Conservation (phyloP, 495 filamentous ascomycete genomes). For the Extremus antarcticus region DNA sequence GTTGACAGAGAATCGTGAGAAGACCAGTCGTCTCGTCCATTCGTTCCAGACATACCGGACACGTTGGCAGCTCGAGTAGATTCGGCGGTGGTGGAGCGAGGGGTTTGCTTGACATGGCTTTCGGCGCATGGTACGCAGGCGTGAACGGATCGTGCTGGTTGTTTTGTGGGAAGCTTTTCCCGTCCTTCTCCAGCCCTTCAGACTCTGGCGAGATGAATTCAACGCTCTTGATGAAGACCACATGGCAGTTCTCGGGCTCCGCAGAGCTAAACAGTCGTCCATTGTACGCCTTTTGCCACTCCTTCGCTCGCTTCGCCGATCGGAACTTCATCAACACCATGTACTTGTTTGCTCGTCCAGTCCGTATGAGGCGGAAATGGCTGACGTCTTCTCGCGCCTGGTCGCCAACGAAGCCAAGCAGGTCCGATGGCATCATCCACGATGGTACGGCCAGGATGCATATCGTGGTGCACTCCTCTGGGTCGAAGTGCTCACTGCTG, state of each 20-base stretch:
- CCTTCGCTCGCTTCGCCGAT: constrained; percentile 55
- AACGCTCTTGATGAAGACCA: constrained; percentile 90
- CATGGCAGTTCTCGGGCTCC: constrained; percentile 94
- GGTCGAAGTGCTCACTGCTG: constrained; percentile 26
- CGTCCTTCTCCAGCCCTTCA: constrained; percentile 27
- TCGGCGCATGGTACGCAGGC: constrained; percentile 28
- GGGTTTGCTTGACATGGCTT: constrained; percentile 59
- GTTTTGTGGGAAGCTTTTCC: constrained; percentile 41
- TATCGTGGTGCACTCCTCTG: constrained; percentile 72
- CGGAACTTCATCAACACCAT: constrained; percentile 97
- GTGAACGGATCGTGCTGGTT: constrained; percentile 58
- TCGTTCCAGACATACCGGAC: constrained; percentile 89
- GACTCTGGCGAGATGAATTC: constrained; percentile 45
- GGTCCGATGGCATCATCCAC: constrained; percentile 83
- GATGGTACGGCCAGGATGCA: constrained; percentile 92
- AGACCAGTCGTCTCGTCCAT: constrained; percentile 97
- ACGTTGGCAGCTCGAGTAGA: constrained; percentile 85
- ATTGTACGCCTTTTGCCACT: constrained; percentile 82
- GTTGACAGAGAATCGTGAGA: constrained; percentile 91
- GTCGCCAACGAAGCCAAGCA: constrained; percentile 86
- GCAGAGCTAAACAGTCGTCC: constrained; percentile 90
- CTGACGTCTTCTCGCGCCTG: constrained; percentile 78
- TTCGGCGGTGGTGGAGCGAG: constrained; percentile 85
- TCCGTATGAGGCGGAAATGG: constrained; percentile 92
- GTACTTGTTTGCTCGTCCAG: constrained; percentile 77